A percentile compares a stretch with the other conserved stretches of the same genome.
Conservation (phyloP, 139 green algal genomes). For the Choricystis sp. region DNA sequence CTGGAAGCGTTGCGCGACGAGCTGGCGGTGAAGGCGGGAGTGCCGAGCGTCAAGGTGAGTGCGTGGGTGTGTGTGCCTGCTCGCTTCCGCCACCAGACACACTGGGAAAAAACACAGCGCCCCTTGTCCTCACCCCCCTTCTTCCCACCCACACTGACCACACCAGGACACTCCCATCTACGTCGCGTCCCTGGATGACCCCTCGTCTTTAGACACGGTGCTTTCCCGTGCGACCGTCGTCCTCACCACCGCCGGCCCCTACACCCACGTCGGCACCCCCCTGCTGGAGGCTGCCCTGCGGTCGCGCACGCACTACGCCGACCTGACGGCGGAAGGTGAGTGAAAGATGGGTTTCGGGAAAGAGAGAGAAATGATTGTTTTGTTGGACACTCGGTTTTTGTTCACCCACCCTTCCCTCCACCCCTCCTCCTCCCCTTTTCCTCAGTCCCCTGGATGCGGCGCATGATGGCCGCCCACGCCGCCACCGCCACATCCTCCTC, state of each 20-base stretch:
- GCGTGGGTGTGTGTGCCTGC: too few relatives aligned
- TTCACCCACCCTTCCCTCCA: neutral
- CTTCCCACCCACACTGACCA: neutral
- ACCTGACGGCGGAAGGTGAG: slow-evolving; percentile 56
- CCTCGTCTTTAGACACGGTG: slow-evolving; percentile 28
- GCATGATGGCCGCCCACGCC: neutral
- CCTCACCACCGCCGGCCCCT: slow-evolving; percentile 51
- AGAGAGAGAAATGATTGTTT: neutral
- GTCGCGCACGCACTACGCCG: slow-evolving; percentile 59
- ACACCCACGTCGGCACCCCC: slow-evolving; percentile 35
- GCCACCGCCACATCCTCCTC: slow-evolving; percentile 54
- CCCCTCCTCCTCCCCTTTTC: neutral
- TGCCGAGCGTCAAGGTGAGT: neutral
- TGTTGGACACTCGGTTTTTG: neutral
- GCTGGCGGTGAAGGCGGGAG: slow-evolving; percentile 8
- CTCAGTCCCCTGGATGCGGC: neutral
- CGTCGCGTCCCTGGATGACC: slow-evolving; percentile 38
- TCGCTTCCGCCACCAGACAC: too few relatives aligned
- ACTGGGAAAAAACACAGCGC: too few relatives aligned
- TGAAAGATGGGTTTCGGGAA: neutral
- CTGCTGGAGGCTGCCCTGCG: slow-evolving; percentile 59
- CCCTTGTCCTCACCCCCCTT: too few relatives aligned
- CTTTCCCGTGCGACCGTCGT: slow-evolving; percentile 41
- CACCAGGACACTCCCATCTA: slow-evolving; percentile 43
- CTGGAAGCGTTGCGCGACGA: slow-evolving; percentile 35